Evolutionary conservation across 2,329 filamentous ascomycete species (phyloP).

Genomic region (Zasmidium angulare): DNA sequence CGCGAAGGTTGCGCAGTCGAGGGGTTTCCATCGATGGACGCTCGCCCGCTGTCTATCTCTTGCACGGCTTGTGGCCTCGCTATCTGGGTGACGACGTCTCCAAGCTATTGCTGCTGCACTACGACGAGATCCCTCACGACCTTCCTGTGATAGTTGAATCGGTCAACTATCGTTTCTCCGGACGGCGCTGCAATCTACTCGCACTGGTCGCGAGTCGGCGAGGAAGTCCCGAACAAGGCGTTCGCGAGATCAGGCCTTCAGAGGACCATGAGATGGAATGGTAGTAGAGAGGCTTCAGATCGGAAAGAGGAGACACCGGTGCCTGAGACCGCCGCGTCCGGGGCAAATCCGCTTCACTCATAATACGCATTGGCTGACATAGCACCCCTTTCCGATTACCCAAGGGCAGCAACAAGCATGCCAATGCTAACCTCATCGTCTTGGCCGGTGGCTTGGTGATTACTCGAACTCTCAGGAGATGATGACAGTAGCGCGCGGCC

Average conservation of each 20-base stretch:
- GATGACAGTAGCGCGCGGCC: too few relatives aligned
- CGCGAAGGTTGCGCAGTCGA: conserved; percentile 11
- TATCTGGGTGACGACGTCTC: conserved; percentile 12
- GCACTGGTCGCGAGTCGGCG: background rate
- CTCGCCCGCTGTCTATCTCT: conserved; percentile 13
- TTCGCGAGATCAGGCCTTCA: background rate
- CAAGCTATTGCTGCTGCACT: conserved; percentile 14
- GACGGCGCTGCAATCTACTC: conserved; percentile 5
- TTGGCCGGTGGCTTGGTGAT: too few relatives aligned
- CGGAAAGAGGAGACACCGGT: background rate
- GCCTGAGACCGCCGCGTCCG: too few relatives aligned
- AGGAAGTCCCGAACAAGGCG: background rate
- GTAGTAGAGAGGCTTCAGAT: background rate
- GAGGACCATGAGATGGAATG: background rate
- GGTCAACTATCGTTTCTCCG: conserved; percentile 15
- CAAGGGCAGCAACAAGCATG: too few relatives aligned
- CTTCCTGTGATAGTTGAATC: conserved; percentile 12
- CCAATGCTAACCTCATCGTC: too few relatives aligned
- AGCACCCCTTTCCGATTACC: too few relatives aligned
- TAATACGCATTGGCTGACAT: too few relatives aligned
- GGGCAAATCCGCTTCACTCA: too few relatives aligned
- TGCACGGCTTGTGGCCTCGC: conserved; percentile 15
- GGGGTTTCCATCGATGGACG: conserved; percentile 13
- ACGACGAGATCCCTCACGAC: conserved; percentile 16
- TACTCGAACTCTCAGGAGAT: too few relatives aligned